Base-by-base conservation (phyloP, 371 early-diverging fungal species). In the Funneliformis caledonium region DNA sequence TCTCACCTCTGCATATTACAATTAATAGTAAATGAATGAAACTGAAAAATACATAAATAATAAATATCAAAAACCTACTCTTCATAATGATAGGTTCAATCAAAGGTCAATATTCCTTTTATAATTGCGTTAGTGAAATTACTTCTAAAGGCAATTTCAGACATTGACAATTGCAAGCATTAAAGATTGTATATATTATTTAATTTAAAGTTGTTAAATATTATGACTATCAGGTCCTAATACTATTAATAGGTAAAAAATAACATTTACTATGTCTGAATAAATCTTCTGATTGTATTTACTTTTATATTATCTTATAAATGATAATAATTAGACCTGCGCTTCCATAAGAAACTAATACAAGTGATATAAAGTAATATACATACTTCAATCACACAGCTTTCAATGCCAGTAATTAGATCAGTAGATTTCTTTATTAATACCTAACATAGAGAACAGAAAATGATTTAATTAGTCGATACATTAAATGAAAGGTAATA, bases 181-280 rank as follows among this genome's bases (percentile, higher is more conserved):
- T 78, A 16, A 6, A 78, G 56, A 26, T 69, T 78, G 60, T 69
- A 78, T 6, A 14, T 52, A 69, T 69, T 78, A 42, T 47, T 33
- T 42, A 42, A n/a, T 37, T 22, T 22, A 48, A 22, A 62, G 4
- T 31, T 16, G 42, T 10, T 37, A 42, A n/a, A 59, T 61, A 9
- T 31, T 76, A 76, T 60, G 19, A 61, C 6, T 4, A 60, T 37
- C 64, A 62, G 10, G 1, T 12, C 7, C 45, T 19, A 42, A n/a
- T 45, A 5, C 0, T n/a, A n/a, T n/a, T n/a, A 76, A 76, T 7
- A 59, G 37, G 31, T 8, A 62, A 62, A 56, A 12, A 1, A 56
- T 26, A 56, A 37, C 50, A 37, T 60, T 26, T 43, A 78, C 79
- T 78, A 78, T 16, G 56, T 78, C 19, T 78, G 79, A 59, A 78